phyloP scores from a whole-genome alignment of 495 filamentous ascomycete species.

The Aspergillus taichungensis region DNA sequence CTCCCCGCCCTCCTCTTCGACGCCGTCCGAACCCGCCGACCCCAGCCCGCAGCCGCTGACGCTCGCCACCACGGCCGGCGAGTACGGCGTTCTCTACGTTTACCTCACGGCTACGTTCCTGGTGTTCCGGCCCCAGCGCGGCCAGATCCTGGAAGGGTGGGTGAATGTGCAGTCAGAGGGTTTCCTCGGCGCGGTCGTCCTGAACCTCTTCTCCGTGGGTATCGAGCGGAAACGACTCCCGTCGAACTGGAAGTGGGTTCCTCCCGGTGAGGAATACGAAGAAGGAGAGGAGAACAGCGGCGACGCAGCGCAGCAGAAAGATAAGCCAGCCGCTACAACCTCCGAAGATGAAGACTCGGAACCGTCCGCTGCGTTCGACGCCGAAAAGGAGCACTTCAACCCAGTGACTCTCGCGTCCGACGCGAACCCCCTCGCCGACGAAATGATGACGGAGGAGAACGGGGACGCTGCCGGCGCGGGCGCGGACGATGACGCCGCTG shows the following conservation, averaged over 20 bases:
- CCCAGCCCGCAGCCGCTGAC: slow-evolving; percentile 35
- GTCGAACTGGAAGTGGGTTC: slow-evolving; percentile 55
- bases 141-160: slow-evolving; percentile 51
- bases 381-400: slow-evolving; percentile 37
- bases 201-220: slow-evolving; percentile 68
- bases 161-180: slow-evolving; percentile 67
- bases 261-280: slow-evolving; percentile 30
- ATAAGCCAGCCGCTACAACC: slow-evolving; percentile 13
- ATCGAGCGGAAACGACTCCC: slow-evolving; percentile 61
- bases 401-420: slow-evolving; percentile 26
- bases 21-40: slow-evolving; percentile 20
- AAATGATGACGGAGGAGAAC: neutral
- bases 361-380: slow-evolving; percentile 22
- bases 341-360: slow-evolving; percentile 23
- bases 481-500: slow-evolving; percentile 28
- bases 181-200: slow-evolving; percentile 60
- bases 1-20: slow-evolving; percentile 16
- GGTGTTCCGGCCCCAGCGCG: slow-evolving; percentile 54
- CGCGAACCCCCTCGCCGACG: slow-evolving; percentile 19
- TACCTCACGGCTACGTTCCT: slow-evolving; percentile 70
- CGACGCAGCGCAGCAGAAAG: slow-evolving; percentile 1
- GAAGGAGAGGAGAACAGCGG: slow-evolving; percentile 15
- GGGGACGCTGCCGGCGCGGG: slow-evolving; percentile 14
- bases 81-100: slow-evolving; percentile 58
- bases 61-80: slow-evolving; percentile 49